Conservation (phyloP, 148 eudicot species). For the Selenicereus undatus region DNA sequence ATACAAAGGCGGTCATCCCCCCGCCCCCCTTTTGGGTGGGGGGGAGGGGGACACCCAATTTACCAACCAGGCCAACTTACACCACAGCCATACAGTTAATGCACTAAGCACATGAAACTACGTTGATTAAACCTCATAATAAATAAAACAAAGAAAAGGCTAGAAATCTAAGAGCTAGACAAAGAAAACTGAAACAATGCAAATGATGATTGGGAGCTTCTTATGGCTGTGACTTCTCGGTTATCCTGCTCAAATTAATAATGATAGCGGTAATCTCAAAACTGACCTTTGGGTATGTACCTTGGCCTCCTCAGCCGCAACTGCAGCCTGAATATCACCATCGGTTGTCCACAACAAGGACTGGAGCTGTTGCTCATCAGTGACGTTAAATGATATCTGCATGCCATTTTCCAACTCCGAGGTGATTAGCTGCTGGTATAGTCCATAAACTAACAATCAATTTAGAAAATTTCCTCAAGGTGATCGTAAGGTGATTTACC, state of each 20-base stretch:
- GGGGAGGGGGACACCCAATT: too few species aligned
- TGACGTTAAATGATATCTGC: slow-evolving; percentile 23
- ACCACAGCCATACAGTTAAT: neutral
- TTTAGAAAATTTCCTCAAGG: neutral
- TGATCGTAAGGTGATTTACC: slow-evolving; percentile 18
- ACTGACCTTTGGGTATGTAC: slow-evolving; percentile 35
- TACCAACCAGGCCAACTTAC: too few species aligned
- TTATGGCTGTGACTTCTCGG: neutral
- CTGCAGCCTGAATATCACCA: slow-evolving; percentile 25
- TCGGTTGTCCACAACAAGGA: slow-evolving; percentile 28
- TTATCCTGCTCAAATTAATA: neutral
- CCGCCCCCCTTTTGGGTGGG: too few species aligned
- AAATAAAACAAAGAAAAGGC: too few species aligned
- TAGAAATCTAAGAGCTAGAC: too few species aligned
- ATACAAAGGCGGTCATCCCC: too few species aligned
- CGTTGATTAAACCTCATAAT: neutral
- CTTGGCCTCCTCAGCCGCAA: slow-evolving; percentile 27
- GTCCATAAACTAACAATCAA: neutral
- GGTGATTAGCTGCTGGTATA: neutral
- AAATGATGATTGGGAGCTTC: neutral
- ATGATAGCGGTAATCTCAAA: neutral
- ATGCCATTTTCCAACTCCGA: slow-evolving; percentile 1
- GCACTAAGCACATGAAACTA: neutral
- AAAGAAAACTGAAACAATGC: too few species aligned
- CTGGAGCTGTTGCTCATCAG: slow-evolving; percentile 34